These are phyloP conservation scores for Penicillium silybi DNA, from an alignment of 495 filamentous ascomycete genomes.

Conservation along the genomic window DNA sequence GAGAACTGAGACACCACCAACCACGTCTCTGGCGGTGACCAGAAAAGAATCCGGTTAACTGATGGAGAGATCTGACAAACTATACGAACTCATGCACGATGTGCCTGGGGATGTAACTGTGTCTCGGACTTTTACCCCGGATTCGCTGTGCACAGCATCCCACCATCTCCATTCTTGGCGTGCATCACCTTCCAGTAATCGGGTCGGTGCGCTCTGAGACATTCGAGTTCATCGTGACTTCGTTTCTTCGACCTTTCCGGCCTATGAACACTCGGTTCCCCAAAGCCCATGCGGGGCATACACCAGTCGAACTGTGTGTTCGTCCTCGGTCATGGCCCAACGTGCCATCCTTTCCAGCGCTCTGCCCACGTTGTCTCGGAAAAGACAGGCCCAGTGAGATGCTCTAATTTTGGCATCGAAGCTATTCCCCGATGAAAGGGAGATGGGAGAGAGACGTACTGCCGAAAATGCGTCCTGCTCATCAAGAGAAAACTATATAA, in stretches of 20 bases:
- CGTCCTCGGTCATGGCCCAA: not conserved
- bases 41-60: not conserved
- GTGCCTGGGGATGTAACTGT: conserved; percentile 22
- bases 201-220: conserved; percentile 1
- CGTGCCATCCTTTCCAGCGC: not conserved
- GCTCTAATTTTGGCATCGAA: not conserved
- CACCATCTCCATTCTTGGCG: conserved; percentile 3
- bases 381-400: not conserved
- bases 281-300: not conserved
- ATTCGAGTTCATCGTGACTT: conserved; percentile 9
- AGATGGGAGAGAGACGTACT: not conserved
- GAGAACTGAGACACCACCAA: conserved; percentile 14
- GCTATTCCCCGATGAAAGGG: not conserved
- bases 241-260: not conserved
- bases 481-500: not conserved
- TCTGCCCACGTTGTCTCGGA: conserved; percentile 1
- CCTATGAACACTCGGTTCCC: not conserved
- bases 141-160: not conserved
- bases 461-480: not conserved
- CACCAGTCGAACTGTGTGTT: no score
- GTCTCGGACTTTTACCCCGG: conserved; percentile 20
- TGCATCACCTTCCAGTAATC: not conserved
- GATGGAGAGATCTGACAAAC: not conserved
- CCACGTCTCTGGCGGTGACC: conserved; percentile 7
- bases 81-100: conserved; percentile 2